Conservation (phyloP, 2,329 filamentous ascomycete species). For the Myriangium duriaei region DNA sequence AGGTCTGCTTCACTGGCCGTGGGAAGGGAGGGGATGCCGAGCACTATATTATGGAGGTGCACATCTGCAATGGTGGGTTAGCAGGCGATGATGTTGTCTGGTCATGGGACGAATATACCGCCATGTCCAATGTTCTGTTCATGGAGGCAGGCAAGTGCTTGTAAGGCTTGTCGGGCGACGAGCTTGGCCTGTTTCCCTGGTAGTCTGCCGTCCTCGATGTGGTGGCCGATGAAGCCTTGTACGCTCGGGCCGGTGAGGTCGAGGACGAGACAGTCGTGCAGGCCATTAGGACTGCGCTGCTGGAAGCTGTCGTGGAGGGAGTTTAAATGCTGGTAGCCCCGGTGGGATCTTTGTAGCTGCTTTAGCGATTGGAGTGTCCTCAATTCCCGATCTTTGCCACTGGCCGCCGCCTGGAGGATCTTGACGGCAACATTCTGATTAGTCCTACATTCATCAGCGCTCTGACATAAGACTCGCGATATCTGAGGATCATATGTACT, state of each 20-base stretch:
- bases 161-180: constrained; percentile 19
- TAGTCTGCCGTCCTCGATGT: constrained; percentile 25
- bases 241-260: constrained; percentile 29
- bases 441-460: too few species aligned
- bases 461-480: not conserved
- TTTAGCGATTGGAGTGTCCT: constrained; percentile 13
- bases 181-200: constrained; percentile 25
- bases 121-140: constrained; percentile 18
- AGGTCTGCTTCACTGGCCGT: constrained; percentile 15
- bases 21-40: constrained; percentile 16
- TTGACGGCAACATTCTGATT: constrained; percentile 18
- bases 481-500: not conserved
- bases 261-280: constrained; percentile 33
- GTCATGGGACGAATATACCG: constrained; percentile 9
- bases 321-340: constrained; percentile 21
- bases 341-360: constrained; percentile 8
- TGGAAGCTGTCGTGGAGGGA: constrained; percentile 27
- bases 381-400: constrained; percentile 12
- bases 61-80: too few species aligned
- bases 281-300: constrained; percentile 32
- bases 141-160: constrained; percentile 16
- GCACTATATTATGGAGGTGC: constrained; percentile 19
- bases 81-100: not conserved
- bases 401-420: constrained; percentile 13
- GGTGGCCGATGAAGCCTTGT: constrained; percentile 24